Base-by-base conservation (phyloP, 2,329 filamentous ascomycete genomes). In the Plenodomus tracheiphilus region DNA sequence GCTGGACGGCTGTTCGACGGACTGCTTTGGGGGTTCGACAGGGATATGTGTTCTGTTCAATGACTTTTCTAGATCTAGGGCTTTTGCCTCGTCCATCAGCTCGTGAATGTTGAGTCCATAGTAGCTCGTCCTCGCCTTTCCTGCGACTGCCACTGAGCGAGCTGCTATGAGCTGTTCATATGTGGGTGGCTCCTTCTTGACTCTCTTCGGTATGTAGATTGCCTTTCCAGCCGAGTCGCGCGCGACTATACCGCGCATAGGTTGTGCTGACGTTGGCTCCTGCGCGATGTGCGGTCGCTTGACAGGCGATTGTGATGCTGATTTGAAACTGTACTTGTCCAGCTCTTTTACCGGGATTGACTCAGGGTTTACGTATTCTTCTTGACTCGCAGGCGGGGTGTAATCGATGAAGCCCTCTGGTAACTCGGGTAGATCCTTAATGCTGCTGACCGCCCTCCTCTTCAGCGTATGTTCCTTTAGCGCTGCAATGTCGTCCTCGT, bases 91-190 rank as follows among this genome's bases (percentile, higher is more conserved):
- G 47, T 89, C 86, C 48, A 97, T 81, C 34, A 99, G 76, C 46
- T 85, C 79, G 70, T 97, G 91, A 28, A 99, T 94, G 39, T 96
- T 87, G 56, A 99, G 87, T 9, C 94, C 94, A 69, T 96, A 99
- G 73, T 92, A 97, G 61, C 86, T 87, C 60, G 84, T 84, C 62
- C 83, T 84, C 2, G 88, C 88, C 49, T 85, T 80, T 2, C 87
- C 86, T 47, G 86, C 65, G 3, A 62, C 82, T 0, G 81, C 85
- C 46, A 75, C 82, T 4, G 87, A 89, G 41, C 87, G 79, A 10
- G 84, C 81, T 18, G 87, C 86, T 2, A 89, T 82, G 59, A 91
- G 80, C 34, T 81, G 76, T 62, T 89, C 84, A 62, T 87, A 90
- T 0, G 86, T 77, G 1, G 81, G 66, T 0, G 74, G 66, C 1